Evolutionary conservation across 2,329 filamentous ascomycete genomes (phyloP), one percentile per base, ranked within the genome.

Genomic region (Diaporthe eres): DNA sequence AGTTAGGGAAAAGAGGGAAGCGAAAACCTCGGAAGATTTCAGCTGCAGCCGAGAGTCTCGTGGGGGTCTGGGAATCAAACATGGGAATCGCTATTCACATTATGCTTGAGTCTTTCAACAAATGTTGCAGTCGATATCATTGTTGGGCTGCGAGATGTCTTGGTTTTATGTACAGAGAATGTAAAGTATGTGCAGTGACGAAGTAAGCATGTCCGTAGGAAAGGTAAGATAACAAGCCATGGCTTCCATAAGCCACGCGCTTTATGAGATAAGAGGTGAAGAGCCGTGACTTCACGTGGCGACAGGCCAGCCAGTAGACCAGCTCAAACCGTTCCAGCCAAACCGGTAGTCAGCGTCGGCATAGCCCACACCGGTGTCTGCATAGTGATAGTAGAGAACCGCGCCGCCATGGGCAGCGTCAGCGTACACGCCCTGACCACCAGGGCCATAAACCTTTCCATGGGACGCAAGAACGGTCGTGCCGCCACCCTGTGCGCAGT

Each of bases 341-440:
- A 88, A 88, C 37, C 83, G 79, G 67, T 86, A 86, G 51, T 86
- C 77, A 2, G 82, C 83, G 79, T 91, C 88, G 0, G 81, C 85
- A 74, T 89, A 87, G 1, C 89, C 89, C 77, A 90, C 85, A 1
- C 82, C 85, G 0, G 87, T 91, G 77, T 92, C 84, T 3, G 91
- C 84, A 78, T 92, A 92, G 78, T 92, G 90, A 79, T 93, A 92
- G 81, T 92, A 92, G 9, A 93, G 83, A 12, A 93, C 85, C 5
- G 88, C 86, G 1, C 90, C 90, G 13, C 53, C 60, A 10, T 85
- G 79, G 0, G 76, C 82, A 0, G 84, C 81, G 76, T 92, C 90
- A 2, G 85, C 84, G 77, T 89, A 88, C 2, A 92, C 87, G 58
- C 89, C 90, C 80, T 93, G 90, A 51, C 91, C 91, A 76, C 92